These are phyloP conservation scores for Coemansia sp. DNA, from an alignment of 192 early-diverging fungal species.

Conservation along the genomic window DNA sequence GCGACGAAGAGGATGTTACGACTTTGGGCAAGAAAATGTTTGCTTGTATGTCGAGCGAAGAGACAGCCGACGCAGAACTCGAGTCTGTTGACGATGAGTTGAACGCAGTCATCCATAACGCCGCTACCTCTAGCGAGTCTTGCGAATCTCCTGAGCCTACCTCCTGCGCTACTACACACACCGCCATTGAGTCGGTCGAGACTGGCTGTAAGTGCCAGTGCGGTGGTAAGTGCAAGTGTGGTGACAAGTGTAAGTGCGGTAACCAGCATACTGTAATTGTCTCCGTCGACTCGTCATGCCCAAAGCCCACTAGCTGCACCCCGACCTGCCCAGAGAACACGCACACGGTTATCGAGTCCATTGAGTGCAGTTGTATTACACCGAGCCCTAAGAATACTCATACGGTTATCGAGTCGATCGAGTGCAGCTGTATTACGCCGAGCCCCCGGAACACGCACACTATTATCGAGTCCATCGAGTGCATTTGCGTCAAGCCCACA, in stretches of 20 bases:
- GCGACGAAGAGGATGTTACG: slow-evolving; percentile 20
- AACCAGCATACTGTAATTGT: slow-evolving; percentile 39
- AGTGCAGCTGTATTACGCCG: slow-evolving; percentile 7
- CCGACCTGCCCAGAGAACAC: slow-evolving; percentile 6
- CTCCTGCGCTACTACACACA: slow-evolving; percentile 13
- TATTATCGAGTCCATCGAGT: slow-evolving; percentile 15
- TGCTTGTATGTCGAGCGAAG: slow-evolving; percentile 8
- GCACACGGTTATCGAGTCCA: slow-evolving; percentile 22
- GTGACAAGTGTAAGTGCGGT: slow-evolving; percentile 28
- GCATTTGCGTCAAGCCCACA: neutral
- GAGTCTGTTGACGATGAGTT: slow-evolving; percentile 16
- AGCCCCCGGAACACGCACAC: slow-evolving; percentile 7
- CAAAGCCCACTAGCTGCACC: neutral
- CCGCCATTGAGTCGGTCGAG: slow-evolving; percentile 22
- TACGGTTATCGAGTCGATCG: slow-evolving; percentile 27
- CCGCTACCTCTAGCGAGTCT: neutral
- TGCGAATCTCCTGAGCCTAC: neutral
- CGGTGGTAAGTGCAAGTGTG: slow-evolving; percentile 30
- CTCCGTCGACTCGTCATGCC: slow-evolving; percentile 14
- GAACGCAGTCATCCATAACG: slow-evolving; percentile 11
- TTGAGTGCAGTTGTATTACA: slow-evolving; percentile 10
- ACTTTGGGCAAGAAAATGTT: slow-evolving; percentile 46
- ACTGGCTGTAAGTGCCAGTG: slow-evolving; percentile 22
- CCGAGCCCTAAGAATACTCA: slow-evolving; percentile 17
- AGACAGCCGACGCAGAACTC: neutral